Base-by-base conservation (phyloP, 148 eudicot genomes). In the Limonium bicolor region DNA sequence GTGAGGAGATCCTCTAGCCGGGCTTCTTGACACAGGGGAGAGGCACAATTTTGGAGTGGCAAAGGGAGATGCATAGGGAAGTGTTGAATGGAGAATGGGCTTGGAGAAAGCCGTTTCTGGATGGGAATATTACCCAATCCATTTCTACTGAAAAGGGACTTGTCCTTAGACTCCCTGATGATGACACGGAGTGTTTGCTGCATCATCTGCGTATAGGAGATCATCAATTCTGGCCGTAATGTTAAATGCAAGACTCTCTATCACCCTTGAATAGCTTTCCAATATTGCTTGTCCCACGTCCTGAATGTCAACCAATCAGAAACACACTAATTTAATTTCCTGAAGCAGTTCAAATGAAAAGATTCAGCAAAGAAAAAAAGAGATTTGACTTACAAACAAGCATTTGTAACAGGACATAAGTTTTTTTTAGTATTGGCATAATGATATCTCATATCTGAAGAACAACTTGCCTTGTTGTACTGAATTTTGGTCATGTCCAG, bases 61-160 rank as follows among this genome's bases (percentile, higher is more conserved):
- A 44, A 85, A 90, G 6, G 95, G 87, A 33, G 99, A 90, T 22
- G 61, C 65, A 38, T 62, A 80, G 36, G 99, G 93, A 77, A 62
- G 57, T 80, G 93, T 43, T 84, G 95, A 58, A 90, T 69, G 12
- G 99, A 84, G 68, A 84, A 90, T 24, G 95, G 93, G 47, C 95
- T 90, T 9, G 97, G 95, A 3, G 93, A 90, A 56, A 90, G 70
- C 9, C 78, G 65, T 54, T 90, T 90, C 45, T 84, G 95, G 29
- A 78, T 27, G 0, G 99, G 95, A 18, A 68, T 69, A 51, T 82
- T 82, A 25, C 70, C 67, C 40, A 80, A 73, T 43, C 93, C 85
- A 28, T 77, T 82, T 58, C 99, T 66, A 60, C 64, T 39, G 59
- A 84, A 67, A 27, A 80, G 57, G 12, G 87, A 69, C 61, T 62